Conservation (phyloP, 1,284 basidiomycete species). For the Neonothopanus nambi region DNA sequence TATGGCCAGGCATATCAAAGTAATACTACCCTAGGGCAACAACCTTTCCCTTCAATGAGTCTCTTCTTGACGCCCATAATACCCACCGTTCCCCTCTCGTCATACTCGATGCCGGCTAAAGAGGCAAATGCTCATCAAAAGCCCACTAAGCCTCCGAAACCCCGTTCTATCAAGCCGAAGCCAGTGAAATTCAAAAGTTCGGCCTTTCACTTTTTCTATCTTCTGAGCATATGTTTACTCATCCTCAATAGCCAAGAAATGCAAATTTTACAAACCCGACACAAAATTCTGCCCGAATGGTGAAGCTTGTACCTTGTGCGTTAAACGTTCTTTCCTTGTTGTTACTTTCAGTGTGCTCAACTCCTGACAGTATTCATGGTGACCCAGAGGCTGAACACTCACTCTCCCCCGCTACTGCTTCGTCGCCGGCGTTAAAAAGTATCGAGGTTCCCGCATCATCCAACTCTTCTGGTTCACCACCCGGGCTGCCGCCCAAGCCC, state of each 20-base stretch:
- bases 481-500: constrained; percentile 31
- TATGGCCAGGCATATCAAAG: too few relatives aligned
- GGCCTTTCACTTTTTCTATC: not conserved
- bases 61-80: too few relatives aligned
- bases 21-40: too few relatives aligned
- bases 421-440: too few relatives aligned
- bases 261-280: constrained; percentile 53
- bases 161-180: not conserved
- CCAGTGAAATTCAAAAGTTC: constrained; percentile 9
- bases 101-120: not conserved
- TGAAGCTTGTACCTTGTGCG: constrained; percentile 69
- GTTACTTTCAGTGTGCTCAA: constrained; percentile 12
- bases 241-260: constrained; percentile 56
- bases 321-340: not conserved
- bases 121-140: not conserved
- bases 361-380: constrained; percentile 38
- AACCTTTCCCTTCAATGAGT: too few relatives aligned
- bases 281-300: constrained; percentile 56
- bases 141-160: too few relatives aligned
- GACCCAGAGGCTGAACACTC: too few relatives aligned
- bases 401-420: constrained; percentile 14
- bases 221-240: not conserved
- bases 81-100: not conserved
- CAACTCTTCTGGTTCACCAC: constrained; percentile 15
- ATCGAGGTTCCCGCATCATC: constrained; percentile 18